These are phyloP conservation scores for Eimeria acervulina DNA, from an alignment of 169 alveolate genomes.

Conservation along the genomic window DNA sequence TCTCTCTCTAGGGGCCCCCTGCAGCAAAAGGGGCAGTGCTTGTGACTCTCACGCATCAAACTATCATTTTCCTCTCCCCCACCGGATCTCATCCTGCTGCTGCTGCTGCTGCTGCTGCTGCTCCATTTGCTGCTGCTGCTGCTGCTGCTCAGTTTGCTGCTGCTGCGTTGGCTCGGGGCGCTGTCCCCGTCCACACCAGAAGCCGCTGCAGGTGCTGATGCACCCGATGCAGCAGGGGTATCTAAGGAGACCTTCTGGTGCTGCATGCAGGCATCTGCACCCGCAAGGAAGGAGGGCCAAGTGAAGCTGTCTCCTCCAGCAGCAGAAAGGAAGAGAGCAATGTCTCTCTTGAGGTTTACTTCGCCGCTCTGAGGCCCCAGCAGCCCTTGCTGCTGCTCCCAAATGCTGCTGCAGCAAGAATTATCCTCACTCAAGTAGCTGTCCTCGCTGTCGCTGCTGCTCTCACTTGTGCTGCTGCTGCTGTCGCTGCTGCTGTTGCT, in stretches of 20 bases:
- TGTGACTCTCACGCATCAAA: not conserved
- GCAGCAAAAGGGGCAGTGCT: not conserved
- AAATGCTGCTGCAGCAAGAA: slow-evolving; percentile 14
- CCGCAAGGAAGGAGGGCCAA: slow-evolving; percentile 70
- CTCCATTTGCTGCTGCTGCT: slow-evolving; percentile 12
- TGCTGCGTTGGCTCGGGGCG: not conserved
- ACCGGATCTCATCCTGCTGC: not conserved
- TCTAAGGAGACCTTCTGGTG: not conserved
- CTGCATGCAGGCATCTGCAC: slow-evolving; percentile 55
- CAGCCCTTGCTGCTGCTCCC: slow-evolving; percentile 24
- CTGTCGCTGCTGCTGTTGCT: slow-evolving; percentile 39
- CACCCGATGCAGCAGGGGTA: slow-evolving; percentile 2
- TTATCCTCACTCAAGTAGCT: not conserved
- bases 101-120: not conserved
- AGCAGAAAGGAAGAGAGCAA: not conserved
- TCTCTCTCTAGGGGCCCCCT: slow-evolving; percentile 31
- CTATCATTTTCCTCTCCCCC: not conserved
- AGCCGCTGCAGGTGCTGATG: not conserved
- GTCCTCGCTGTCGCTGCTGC: not conserved
- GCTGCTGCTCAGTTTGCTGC: not conserved
- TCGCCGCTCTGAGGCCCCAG: not conserved
- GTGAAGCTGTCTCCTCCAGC: slow-evolving; percentile 53
- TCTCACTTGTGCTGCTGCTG: slow-evolving; percentile 24
- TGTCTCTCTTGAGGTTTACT: not conserved
- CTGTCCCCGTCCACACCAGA: not conserved